A percentile compares a stretch with the other conserved stretches of the same genome.
These are phyloP conservation scores for Sporothrix inflata DNA, from an alignment of 2,329 filamentous ascomycete species.

Conservation along the genomic window DNA sequence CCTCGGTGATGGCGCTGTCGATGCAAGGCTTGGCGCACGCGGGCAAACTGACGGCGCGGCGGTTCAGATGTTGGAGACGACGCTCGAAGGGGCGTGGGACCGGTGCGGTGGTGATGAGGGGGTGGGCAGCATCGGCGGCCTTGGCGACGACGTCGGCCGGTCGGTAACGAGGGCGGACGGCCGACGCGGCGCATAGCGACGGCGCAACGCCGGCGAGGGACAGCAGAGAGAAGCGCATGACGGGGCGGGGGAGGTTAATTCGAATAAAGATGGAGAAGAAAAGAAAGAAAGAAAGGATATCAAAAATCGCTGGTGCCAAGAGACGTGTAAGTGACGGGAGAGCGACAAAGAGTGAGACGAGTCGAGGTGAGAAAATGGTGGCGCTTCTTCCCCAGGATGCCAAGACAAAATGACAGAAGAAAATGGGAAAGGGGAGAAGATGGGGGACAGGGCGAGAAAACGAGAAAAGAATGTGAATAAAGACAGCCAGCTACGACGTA, in stretches of 20 bases:
- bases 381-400: not conserved
- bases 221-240: not conserved
- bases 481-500: not conserved
- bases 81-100: not conserved
- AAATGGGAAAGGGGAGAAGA: too few relatives aligned
- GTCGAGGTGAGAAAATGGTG: not conserved
- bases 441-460: too few relatives aligned
- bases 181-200: not conserved
- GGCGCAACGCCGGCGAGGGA: not conserved
- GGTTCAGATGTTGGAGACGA: not conserved
- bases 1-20: conserved; percentile 28
- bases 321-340: conserved; percentile 8
- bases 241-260: too few relatives aligned
- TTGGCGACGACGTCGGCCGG: not conserved
- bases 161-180: not conserved
- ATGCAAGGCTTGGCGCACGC: conserved; percentile 30
- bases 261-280: not conserved
- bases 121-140: not conserved
- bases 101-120: conserved; percentile 11
- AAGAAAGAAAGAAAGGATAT: not conserved
- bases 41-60: conserved; percentile 1
- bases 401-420: not conserved
- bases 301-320: not conserved
- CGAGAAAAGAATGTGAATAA: not conserved
- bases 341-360: not conserved